Conservation (phyloP, 2,329 filamentous ascomycete species). For the Botrytis paeoniae region DNA sequence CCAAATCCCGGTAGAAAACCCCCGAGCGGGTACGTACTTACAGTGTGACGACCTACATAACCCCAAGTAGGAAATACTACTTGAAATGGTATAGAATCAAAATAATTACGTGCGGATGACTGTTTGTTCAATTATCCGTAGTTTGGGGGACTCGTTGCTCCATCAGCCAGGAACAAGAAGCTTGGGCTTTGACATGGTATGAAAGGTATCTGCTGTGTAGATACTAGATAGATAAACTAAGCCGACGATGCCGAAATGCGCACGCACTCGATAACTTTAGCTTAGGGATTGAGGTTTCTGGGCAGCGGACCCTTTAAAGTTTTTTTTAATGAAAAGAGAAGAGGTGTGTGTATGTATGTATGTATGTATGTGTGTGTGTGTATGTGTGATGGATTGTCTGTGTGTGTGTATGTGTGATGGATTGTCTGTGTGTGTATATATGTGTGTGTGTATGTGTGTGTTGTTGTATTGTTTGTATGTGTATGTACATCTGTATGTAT, state of each 20-base stretch:
- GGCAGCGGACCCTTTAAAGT: background rate
- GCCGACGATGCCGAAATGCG: background rate
- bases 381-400: background rate
- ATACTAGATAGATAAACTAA: background rate
- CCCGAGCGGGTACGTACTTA: background rate
- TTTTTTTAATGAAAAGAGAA: background rate
- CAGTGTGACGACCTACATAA: background rate
- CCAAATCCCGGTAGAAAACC: background rate
- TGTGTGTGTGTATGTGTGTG: too few relatives aligned
- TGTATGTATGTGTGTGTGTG: background rate
- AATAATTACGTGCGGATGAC: background rate
- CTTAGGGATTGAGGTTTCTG: background rate
- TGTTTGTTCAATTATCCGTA: background rate
- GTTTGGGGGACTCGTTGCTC: background rate
- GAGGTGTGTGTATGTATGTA: background rate
- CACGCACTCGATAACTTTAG: background rate
- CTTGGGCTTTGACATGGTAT: background rate
- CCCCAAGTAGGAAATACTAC: background rate
- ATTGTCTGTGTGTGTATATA: background rate
- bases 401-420: background rate
- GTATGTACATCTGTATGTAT: background rate
- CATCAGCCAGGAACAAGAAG: constrained; percentile 10
- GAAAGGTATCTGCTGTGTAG: background rate
- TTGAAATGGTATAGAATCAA: background rate
- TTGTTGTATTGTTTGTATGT: too few relatives aligned